Base-by-base conservation (phyloP, 192 early-diverging fungal genomes). In the Geosiphon pyriformis region DNA sequence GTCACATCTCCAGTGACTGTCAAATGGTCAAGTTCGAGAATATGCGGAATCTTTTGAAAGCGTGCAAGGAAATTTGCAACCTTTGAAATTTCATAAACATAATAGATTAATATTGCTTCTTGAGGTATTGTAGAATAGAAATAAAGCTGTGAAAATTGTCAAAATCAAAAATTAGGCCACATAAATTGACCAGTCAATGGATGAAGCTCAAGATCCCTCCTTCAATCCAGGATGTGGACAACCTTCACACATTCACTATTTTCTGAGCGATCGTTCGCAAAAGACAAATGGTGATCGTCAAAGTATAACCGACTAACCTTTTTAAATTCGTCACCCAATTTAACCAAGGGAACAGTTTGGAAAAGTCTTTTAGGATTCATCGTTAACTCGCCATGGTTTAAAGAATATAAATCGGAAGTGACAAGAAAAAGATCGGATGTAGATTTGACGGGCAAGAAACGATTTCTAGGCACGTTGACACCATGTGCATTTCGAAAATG, bases 391-490 rank as follows among this genome's bases (percentile, higher is more conserved):
- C 97, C 97, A 74, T 97, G 96, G 70, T 94, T 83, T 29, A 98
- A 79, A 25, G 85, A 82, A 76, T 99, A 99, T 59, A 99, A 75
- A 72, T 99, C 94, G 1, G 91, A 94, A 3, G 94, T 98, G 49
- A 99, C 92, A 64, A 98, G 72, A 84, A 99, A 97, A 69, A 99
- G 75, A 72, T 99, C 97, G 17, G 93, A 95, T 1, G 93, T 96
- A 61, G 92, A 94, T 77, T 99, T 99, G 64, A 99, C 97, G 37
- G 97, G 97, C 78, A 99, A 82, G 85, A 99, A 99, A 62, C 97
- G 91, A 69, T 79, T 88, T 59, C 97, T 89, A 8, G 95, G 95
- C n/a, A 99, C 97, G 71, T 99, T 99, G 73, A 99, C 83, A 66
- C 97, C 97, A 62, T 94, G 93, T 10, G 94, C 91, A 37, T 87